A percentile compares a stretch with the other conserved stretches of the same genome.
Evolutionary conservation across 768 basidiomycete genomes (phyloP).

Genomic region (Tephrocybe sp.): DNA sequence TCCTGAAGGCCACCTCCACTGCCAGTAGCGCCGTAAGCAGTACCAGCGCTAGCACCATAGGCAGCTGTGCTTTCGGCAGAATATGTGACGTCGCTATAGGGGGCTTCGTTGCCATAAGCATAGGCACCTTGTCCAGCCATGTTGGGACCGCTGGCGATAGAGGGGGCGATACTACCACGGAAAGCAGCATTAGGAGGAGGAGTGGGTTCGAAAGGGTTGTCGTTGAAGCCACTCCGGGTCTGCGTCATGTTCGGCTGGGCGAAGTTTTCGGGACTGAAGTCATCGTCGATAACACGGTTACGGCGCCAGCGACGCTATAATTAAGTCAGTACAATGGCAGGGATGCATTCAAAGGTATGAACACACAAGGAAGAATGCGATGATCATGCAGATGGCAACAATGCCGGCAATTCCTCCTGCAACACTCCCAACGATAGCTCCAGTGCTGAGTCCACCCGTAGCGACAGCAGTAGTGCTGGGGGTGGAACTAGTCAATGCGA

Average conservation of each 20-base stretch:
- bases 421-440: conserved; percentile 40
- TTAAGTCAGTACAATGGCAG: background rate
- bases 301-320: conserved; percentile 38
- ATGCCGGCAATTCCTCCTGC: conserved; percentile 40
- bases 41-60: background rate
- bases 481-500: conserved; percentile 19
- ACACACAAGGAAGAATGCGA: conserved; percentile 42
- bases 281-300: conserved; percentile 28
- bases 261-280: conserved; percentile 34
- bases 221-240: conserved; percentile 16
- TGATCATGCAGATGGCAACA: conserved; percentile 34
- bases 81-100: conserved; percentile 2
- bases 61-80: background rate
- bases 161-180: conserved; percentile 27
- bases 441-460: conserved; percentile 31
- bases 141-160: conserved; percentile 29
- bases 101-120: conserved; percentile 19
- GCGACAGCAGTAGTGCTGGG: conserved; percentile 13
- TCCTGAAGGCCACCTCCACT: conserved; percentile 30
- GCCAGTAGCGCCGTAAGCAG: background rate
- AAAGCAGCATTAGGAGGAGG: conserved; percentile 30
- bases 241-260: conserved; percentile 24
- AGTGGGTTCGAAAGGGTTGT: conserved; percentile 24
- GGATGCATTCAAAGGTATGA: conserved; percentile 1
- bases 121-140: conserved; percentile 42